Base-by-base conservation (phyloP, 2,329 filamentous ascomycete genomes). In the Pseudogymnoascus sp. region DNA sequence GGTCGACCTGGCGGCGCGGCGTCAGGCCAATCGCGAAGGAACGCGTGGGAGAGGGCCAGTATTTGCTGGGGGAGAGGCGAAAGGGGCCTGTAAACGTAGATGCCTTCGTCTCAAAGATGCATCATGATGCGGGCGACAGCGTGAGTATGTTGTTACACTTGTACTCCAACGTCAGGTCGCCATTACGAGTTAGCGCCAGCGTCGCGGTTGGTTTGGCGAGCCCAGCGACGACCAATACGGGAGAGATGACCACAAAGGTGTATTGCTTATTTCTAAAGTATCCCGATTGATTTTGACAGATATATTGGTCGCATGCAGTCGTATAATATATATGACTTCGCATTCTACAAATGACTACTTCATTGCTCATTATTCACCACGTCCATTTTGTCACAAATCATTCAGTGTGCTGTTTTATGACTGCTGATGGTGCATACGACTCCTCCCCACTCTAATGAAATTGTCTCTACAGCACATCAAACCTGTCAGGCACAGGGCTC, bases 61-160 rank as follows among this genome's bases (percentile, higher is more conserved):
- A 60, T 38, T 55, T 64, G 61, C 69, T 64, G 65, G 45, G 64
- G 63, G 25, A 67, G 67, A 69, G 69, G 71, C 68, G 68, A 65
- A 66, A 42, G 58, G 16, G 67, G 70, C 69, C 69, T 65, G 41
- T 66, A 60, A 39, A 25, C 22, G 60, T 61, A 64, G 63, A 66
- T 69, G 55, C 38, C 30, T 64, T 58, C 35, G 60, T 66, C 58
- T 73, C 69, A 73, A 69, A 67, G 65, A 69, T 67, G 67, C 71
- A 72, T 73, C 38, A 41, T 60, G 38, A 39, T 41, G 33, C 58
- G 39, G 58, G 19, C 58, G 49, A 55, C 28, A 33, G 49, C 28
- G 49, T 55, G 49, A 55, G 49, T 55, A 55, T 55, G 49, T 33
- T 55, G 49, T 55, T 55, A 55, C 49, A 55, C 49, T 35, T 33